Evolutionary conservation across 768 basidiomycete species (phyloP).

Genomic region (Infundibulicybe gibba): DNA sequence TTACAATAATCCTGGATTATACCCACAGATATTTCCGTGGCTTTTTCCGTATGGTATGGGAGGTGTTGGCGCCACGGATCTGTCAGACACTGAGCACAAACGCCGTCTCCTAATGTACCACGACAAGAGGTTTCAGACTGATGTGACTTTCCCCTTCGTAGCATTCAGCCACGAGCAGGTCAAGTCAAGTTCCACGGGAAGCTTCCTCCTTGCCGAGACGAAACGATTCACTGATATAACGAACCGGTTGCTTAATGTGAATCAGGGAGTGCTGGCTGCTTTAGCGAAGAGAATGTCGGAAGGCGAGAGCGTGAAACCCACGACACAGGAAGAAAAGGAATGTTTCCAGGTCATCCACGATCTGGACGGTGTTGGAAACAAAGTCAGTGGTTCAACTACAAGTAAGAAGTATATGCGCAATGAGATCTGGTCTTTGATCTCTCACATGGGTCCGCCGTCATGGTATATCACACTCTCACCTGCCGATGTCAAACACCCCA

Average conservation of each 20-base stretch:
- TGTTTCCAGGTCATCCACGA: too few relatives aligned
- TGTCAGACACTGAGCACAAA: conserved; percentile 13
- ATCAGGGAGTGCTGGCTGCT: conserved; percentile 18
- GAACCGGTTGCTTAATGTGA: conserved; percentile 12
- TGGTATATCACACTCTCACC: conserved; percentile 28
- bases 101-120: too few relatives aligned
- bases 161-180: too few relatives aligned
- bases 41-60: conserved; percentile 36
- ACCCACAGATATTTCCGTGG: too few relatives aligned
- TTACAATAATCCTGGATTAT: conserved; percentile 28
- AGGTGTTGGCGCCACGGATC: conserved; percentile 8
- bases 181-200: too few relatives aligned
- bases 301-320: conserved; percentile 12
- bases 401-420: too few relatives aligned
- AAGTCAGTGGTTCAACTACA: too few relatives aligned
- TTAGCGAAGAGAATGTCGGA: conserved; percentile 1
- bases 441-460: too few relatives aligned
- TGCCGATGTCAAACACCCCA: conserved; percentile 18
- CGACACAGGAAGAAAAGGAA: conserved; percentile 13
- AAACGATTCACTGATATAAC: conserved; percentile 22
- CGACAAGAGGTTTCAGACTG: conserved; percentile 33
- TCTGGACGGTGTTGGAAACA: too few relatives aligned
- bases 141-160: conserved; percentile 32
- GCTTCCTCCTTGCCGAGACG: too few relatives aligned
- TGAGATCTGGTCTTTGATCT: too few relatives aligned